Evolutionary conservation across 352 stramenopile species (phyloP).

Genomic region (Phytophthora parvispora): DNA sequence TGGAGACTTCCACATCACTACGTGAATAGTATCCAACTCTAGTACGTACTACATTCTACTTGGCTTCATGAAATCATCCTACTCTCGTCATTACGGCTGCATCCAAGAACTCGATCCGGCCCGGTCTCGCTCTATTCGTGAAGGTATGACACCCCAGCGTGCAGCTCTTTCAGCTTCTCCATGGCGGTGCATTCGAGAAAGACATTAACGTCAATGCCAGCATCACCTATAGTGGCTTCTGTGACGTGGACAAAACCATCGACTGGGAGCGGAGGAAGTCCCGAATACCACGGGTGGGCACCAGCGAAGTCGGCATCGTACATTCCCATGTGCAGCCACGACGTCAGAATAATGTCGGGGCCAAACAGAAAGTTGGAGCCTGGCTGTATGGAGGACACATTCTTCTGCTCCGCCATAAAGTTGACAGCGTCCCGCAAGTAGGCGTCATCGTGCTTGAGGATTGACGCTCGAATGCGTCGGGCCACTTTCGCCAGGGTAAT

Average conservation of each 20-base stretch:
- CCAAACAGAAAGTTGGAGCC: constrained; percentile 60
- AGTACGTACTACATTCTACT: no score
- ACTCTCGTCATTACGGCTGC: neutral
- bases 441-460: constrained; percentile 28
- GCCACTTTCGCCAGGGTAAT: constrained; percentile 28
- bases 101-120: neutral
- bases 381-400: constrained; percentile 37
- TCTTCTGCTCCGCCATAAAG: constrained; percentile 45
- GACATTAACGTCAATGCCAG: constrained; percentile 52
- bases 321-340: constrained; percentile 62
- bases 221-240: constrained; percentile 32
- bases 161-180: constrained; percentile 25
- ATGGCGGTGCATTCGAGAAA: constrained; percentile 48
- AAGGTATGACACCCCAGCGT: constrained; percentile 12
- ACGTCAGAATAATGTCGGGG: constrained; percentile 63
- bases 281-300: constrained; percentile 37
- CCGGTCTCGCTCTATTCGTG: no score
- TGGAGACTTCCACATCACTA: constrained; percentile 18
- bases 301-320: constrained; percentile 64
- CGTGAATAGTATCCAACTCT: neutral
- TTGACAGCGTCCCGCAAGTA: constrained; percentile 64
- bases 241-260: constrained; percentile 62
- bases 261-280: constrained; percentile 34
- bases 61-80: neutral
- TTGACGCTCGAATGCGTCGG: constrained; percentile 40